Percentiles rank a stretch among this genome's conserved stretches.
phyloP scores from a whole-genome alignment of 73 alveolate genomes.

The Tetrahymena thermophila region DNA sequence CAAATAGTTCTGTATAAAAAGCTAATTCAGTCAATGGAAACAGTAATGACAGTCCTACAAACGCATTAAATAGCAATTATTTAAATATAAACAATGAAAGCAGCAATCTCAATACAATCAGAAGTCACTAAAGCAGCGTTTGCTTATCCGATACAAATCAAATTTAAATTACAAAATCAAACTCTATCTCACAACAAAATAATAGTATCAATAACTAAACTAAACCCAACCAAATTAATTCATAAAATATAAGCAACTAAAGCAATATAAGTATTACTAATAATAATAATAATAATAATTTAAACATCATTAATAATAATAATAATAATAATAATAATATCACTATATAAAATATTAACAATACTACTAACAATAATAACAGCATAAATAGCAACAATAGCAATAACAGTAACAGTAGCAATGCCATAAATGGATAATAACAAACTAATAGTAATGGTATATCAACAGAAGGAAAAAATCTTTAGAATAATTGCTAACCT shows the following conservation, averaged over 20 bases:
- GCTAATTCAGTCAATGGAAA: background rate
- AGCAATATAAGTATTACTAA: too few relatives aligned
- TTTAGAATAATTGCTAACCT: too few relatives aligned
- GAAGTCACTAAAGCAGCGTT: background rate
- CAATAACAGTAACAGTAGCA: background rate
- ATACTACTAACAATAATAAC: background rate
- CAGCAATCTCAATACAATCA: background rate
- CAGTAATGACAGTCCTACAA: background rate
- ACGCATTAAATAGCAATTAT: too few relatives aligned
- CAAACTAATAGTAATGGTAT: background rate
- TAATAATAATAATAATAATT: background rate
- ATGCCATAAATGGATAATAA: background rate
- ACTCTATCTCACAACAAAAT: background rate
- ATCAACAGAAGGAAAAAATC: background rate
- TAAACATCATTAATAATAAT: background rate
- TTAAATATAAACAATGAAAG: background rate
- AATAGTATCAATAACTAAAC: too few relatives aligned
- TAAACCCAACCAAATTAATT: background rate
- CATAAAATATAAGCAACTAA: background rate
- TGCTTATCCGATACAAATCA: background rate
- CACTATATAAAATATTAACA: background rate
- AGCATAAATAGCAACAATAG: background rate
- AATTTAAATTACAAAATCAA: background rate
- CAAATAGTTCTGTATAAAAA: background rate
- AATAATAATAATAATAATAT: background rate